Conservation (phyloP, 2,329 filamentous ascomycete genomes). For the Hymenoscyphus repandus region DNA sequence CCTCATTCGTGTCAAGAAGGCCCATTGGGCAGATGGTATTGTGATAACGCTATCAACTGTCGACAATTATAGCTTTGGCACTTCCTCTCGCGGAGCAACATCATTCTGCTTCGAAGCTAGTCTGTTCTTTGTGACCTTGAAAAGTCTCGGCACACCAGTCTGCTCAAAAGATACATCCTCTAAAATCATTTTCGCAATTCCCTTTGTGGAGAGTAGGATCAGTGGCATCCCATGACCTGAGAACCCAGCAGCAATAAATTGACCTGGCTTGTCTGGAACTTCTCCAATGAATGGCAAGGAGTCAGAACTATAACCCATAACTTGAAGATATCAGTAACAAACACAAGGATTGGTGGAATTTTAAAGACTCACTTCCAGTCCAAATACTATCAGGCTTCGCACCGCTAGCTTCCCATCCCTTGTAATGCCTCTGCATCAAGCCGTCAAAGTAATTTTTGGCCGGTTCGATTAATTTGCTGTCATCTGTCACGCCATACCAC, state of each 20-base stretch:
- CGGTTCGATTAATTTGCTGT: slow-evolving; percentile 39
- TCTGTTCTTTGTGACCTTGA: slow-evolving; percentile 27
- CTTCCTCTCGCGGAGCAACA: neutral
- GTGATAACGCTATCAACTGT: too few species aligned
- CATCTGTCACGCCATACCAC: slow-evolving; percentile 45
- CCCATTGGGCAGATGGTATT: too few species aligned
- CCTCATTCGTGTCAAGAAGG: too few species aligned
- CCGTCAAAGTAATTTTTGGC: slow-evolving; percentile 41
- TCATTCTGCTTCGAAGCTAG: slow-evolving; percentile 9
- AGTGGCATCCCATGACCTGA: slow-evolving; percentile 47
- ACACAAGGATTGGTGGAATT: neutral
- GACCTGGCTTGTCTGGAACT: slow-evolving; percentile 36
- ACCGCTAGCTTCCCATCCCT: slow-evolving; percentile 42
- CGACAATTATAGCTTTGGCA: neutral
- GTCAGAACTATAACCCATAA: slow-evolving; percentile 40
- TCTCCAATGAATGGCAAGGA: slow-evolving; percentile 39
- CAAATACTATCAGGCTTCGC: slow-evolving; percentile 31
- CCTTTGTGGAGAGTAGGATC: slow-evolving; percentile 38
- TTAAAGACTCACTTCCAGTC: slow-evolving; percentile 14
- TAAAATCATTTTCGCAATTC: slow-evolving; percentile 37
- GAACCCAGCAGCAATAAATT: slow-evolving; percentile 45
- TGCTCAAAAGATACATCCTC: slow-evolving; percentile 28
- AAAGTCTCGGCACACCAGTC: slow-evolving; percentile 35
- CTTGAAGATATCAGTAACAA: slow-evolving; percentile 20
- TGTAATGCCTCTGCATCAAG: slow-evolving; percentile 44